Percentiles rank a stretch among this genome's conserved stretches.
Conservation (phyloP, 2,329 filamentous ascomycete genomes). For the Diaporthe batatas region DNA sequence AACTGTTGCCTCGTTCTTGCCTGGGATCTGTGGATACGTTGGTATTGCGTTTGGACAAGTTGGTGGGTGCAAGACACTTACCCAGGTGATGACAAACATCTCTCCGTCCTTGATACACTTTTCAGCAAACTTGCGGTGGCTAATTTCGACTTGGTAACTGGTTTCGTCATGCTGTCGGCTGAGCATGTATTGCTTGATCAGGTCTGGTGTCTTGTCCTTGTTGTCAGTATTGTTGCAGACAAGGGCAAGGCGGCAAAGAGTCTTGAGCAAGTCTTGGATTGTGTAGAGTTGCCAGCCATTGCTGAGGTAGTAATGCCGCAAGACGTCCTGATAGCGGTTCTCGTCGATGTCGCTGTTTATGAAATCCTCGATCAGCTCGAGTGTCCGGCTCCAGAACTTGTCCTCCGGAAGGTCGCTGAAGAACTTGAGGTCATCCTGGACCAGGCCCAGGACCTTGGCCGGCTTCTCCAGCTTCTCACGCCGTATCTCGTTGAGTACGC, state of each 20-base stretch:
- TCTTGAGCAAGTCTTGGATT: slow-evolving; percentile 87
- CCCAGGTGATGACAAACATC: slow-evolving; percentile 89
- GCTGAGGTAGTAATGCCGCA: slow-evolving; percentile 91
- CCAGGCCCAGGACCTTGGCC: slow-evolving; percentile 84
- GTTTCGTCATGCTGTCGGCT: slow-evolving; percentile 87
- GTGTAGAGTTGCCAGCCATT: slow-evolving; percentile 95
- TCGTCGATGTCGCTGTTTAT: slow-evolving; percentile 87
- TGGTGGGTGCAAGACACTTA: slow-evolving; percentile 65
- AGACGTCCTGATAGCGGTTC: slow-evolving; percentile 86
- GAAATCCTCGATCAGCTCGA: slow-evolving; percentile 88
- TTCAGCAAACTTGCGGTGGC: slow-evolving; percentile 91
- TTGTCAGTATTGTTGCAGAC: slow-evolving; percentile 87
- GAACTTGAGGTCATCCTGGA: slow-evolving; percentile 83
- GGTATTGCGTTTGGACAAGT: slow-evolving; percentile 10
- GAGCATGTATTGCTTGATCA: slow-evolving; percentile 87
- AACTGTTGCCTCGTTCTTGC: slow-evolving; percentile 75
- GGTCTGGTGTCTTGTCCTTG: slow-evolving; percentile 94
- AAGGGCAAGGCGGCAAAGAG: slow-evolving; percentile 83
- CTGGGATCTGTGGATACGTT: slow-evolving; percentile 69
- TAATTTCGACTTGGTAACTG: slow-evolving; percentile 90
- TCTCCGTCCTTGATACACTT: slow-evolving; percentile 94
- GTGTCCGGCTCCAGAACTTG: slow-evolving; percentile 87
- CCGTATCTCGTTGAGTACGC: slow-evolving; percentile 79
- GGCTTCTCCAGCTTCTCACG: slow-evolving; percentile 83
- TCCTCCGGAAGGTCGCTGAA: slow-evolving; percentile 76